phyloP scores from a whole-genome alignment of 768 basidiomycete species.

The Tubosaeta brunneosetosa region DNA sequence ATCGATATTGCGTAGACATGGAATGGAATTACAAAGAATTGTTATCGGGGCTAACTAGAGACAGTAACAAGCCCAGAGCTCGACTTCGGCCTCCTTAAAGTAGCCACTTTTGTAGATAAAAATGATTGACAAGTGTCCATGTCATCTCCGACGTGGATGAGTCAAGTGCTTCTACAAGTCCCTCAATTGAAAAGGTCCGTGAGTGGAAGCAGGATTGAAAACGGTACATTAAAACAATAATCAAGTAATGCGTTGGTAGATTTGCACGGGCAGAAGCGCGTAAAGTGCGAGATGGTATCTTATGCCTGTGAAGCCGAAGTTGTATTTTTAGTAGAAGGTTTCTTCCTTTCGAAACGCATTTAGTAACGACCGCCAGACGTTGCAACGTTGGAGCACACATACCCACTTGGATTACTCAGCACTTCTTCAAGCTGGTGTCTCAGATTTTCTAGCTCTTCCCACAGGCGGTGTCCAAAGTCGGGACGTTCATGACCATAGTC shows the following conservation, averaged over 20 bases:
- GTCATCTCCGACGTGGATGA: no score
- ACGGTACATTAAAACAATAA: neutral
- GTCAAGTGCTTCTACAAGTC: no score
- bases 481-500: conserved; percentile 45
- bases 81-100: no score
- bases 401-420: conserved; percentile 25
- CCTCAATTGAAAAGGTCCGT: no score
- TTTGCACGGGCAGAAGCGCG: neutral
- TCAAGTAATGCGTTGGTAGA: no score
- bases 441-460: conserved; percentile 2
- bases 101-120: no score
- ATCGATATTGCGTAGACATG: no score
- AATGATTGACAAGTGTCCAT: no score
- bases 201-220: no score
- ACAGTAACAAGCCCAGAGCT: no score
- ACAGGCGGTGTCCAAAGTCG: conserved; percentile 7
- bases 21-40: no score
- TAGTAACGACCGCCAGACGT: neutral
- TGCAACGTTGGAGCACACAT: neutral
- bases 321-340: conserved; percentile 13
- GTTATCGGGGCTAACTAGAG: no score
- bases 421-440: conserved; percentile 28
- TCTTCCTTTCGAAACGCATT: conserved; percentile 14
- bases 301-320: neutral
- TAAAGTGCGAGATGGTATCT: neutral